A percentile compares a stretch with the other conserved stretches of the same genome.
These are phyloP conservation scores for Solanum hybrid DNA, from an alignment of 305 asterid species.

Conservation along the genomic window DNA sequence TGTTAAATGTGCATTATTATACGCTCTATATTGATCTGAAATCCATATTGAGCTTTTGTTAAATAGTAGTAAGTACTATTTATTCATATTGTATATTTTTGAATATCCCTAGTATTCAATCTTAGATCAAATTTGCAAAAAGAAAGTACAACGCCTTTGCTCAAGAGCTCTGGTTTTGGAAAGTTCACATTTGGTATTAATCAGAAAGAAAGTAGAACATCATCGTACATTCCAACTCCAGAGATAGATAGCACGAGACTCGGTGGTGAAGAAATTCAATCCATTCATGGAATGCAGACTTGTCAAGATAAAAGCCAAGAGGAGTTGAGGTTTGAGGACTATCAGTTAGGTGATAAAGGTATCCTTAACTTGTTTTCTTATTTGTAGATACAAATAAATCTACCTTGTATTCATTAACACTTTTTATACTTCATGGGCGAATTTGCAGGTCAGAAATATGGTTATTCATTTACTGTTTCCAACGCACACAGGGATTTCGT, in stretches of 20 bases:
- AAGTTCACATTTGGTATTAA: neutral
- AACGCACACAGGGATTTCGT: neutral
- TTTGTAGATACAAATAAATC: neutral
- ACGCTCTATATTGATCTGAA: neutral
- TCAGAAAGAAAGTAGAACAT: neutral
- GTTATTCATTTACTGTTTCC: neutral
- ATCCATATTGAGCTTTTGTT: neutral
- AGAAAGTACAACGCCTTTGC: neutral
- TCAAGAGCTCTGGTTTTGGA: neutral
- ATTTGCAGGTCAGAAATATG: neutral
- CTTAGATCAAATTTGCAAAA: neutral
- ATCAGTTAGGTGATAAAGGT: conserved; percentile 14
- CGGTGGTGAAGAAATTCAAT: neutral
- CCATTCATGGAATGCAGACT: neutral
- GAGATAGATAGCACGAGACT: neutral
- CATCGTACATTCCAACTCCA: neutral
- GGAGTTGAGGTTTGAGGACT: conserved; percentile 11
- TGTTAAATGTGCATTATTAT: too few relatives aligned
- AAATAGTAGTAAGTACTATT: neutral
- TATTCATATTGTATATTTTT: too few relatives aligned
- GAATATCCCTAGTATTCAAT: neutral
- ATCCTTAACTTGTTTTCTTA: neutral
- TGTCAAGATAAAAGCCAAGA: conserved; percentile 7
- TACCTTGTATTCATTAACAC: neutral
- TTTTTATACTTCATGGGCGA: neutral